A percentile compares a stretch with the other conserved stretches of the same genome.
phyloP scores from a whole-genome alignment of 257 asterid species.

The Scutellaria baicalensis region DNA sequence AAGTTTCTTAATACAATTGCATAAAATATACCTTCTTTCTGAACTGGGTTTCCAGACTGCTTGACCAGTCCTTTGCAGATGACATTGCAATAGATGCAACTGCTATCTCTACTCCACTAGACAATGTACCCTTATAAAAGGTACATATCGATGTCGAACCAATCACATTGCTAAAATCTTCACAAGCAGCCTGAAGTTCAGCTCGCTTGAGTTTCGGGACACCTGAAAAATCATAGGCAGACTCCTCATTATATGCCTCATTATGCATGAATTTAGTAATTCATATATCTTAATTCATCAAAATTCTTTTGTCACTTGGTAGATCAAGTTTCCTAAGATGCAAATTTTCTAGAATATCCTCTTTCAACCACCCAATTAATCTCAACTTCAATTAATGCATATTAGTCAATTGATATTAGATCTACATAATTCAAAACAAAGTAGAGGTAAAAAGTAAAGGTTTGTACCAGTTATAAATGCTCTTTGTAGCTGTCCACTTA shows the following conservation, averaged over 20 bases:
- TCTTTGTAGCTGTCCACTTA: slow-evolving; percentile 92
- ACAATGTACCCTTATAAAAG: slow-evolving; percentile 75
- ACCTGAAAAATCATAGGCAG: slow-evolving; percentile 35
- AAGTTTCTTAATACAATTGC: neutral
- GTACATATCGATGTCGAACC: slow-evolving; percentile 59
- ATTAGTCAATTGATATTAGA: neutral
- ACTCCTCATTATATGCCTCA: no score
- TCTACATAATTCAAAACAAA: neutral
- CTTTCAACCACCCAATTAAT: neutral
- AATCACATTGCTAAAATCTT: slow-evolving; percentile 85
- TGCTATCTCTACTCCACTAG: slow-evolving; percentile 90
- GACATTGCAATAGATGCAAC: slow-evolving; percentile 53
- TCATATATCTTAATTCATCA: neutral
- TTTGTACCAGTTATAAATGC: slow-evolving; percentile 82
- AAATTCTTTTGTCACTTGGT: neutral
- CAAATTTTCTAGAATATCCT: neutral
- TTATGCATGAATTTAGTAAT: neutral
- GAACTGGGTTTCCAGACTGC: slow-evolving; percentile 53
- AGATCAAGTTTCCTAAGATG: neutral
- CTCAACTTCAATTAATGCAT: neutral
- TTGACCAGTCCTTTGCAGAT: slow-evolving; percentile 75
- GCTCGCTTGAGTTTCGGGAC: slow-evolving; percentile 79
- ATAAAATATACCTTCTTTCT: slow-evolving; percentile 57
- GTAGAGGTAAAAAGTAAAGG: neutral
- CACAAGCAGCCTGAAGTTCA: slow-evolving; percentile 85